Evolutionary conservation across 73 alveolate genomes (phyloP).

Genomic region (Durusdinium trenchii): DNA sequence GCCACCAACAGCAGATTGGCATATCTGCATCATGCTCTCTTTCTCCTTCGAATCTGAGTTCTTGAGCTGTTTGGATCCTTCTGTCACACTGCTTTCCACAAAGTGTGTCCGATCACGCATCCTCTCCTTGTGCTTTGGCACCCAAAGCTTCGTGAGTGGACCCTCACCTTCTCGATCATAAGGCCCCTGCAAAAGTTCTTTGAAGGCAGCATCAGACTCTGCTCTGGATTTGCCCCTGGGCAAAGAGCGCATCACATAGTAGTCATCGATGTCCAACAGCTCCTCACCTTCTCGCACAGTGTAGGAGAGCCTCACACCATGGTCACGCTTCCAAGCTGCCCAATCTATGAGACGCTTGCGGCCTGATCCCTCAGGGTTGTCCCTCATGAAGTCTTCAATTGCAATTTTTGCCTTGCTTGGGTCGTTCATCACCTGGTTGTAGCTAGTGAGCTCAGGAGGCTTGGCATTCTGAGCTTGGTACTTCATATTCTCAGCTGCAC

Average conservation of each 20-base stretch:
- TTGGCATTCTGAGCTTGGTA: constrained; percentile 37
- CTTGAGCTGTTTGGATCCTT: constrained; percentile 44
- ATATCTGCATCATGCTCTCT: not conserved
- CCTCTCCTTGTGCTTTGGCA: constrained; percentile 1
- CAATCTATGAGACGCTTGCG: constrained; percentile 29
- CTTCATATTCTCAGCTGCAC: constrained; percentile 22
- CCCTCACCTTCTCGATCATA: constrained; percentile 54
- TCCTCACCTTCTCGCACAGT: constrained; percentile 50
- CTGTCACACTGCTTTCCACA: not conserved
- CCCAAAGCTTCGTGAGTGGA: constrained; percentile 7
- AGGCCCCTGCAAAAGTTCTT: not conserved
- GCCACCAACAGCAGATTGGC: not conserved
- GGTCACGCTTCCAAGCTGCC: constrained; percentile 1
- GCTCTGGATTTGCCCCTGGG: constrained; percentile 9
- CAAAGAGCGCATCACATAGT: not conserved
- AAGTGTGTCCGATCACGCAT: constrained; percentile 28
- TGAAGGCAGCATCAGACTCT: constrained; percentile 31
- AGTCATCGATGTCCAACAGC: constrained; percentile 48
- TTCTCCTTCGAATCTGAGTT: not conserved
- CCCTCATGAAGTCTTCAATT: constrained; percentile 3
- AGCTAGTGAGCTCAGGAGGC: not conserved
- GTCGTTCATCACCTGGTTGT: constrained; percentile 16
- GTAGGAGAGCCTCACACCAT: not conserved
- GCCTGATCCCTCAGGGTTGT: constrained; percentile 7
- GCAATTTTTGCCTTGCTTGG: constrained; percentile 28